These are phyloP conservation scores for Paraphaeosphaeria sporulosa DNA, from an alignment of 2,329 filamentous ascomycete species.

Conservation along the genomic window DNA sequence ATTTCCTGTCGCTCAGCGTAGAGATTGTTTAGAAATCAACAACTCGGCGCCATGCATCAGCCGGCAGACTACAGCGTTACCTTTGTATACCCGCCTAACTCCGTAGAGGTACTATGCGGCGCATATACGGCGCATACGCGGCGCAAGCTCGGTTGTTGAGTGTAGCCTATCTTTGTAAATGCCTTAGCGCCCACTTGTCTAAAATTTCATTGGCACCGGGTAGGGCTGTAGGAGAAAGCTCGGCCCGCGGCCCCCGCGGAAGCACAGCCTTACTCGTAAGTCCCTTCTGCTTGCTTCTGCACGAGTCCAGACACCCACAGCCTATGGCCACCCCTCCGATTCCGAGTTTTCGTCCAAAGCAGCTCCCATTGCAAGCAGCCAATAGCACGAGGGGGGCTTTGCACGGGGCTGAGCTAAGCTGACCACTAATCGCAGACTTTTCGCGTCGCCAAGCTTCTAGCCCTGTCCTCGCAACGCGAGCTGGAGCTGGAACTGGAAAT, in stretches of 20 bases:
- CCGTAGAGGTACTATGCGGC: neutral
- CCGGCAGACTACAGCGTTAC: neutral
- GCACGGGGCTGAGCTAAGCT: constrained; percentile 1
- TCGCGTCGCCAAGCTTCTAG: neutral
- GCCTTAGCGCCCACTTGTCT: neutral
- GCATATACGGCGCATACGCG: constrained; percentile 7
- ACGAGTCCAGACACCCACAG: neutral
- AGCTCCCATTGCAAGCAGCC: neutral
- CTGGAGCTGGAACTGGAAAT: neutral
- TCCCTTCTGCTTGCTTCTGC: constrained; percentile 3
- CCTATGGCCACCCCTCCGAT: neutral
- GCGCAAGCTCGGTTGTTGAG: neutral
- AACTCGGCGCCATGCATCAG: neutral
- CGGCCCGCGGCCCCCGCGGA: constrained; percentile 4
- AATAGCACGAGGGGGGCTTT: neutral
- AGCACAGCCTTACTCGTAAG: constrained; percentile 5
- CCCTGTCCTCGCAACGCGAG: neutral
- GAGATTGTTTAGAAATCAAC: neutral
- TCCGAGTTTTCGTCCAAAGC: neutral
- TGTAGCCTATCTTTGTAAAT: neutral
- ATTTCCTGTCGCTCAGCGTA: neutral
- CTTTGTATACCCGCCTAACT: neutral
- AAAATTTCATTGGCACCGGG: constrained; percentile 2
- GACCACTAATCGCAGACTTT: neutral
- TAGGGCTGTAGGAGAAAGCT: constrained; percentile 7